These are phyloP conservation scores for Botrytis squamosa DNA, from an alignment of 2,329 filamentous ascomycete species.

Conservation along the genomic window DNA sequence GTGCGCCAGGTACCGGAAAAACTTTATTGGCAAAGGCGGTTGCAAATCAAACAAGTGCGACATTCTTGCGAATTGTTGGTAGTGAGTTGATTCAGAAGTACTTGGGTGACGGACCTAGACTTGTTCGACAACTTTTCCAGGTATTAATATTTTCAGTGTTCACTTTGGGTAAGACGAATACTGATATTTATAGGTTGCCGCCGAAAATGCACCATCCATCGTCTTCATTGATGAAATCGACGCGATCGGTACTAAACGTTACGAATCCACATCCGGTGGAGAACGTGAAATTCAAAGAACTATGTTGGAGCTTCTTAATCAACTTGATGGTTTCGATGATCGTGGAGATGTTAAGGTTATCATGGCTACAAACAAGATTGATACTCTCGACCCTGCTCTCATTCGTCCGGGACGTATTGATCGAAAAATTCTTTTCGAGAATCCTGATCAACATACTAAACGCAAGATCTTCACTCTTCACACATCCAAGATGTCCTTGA, in stretches of 20 bases:
- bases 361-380: constrained; percentile 99
- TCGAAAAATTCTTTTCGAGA: constrained; percentile 82
- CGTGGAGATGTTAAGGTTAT: constrained; percentile 98
- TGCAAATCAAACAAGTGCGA: constrained; percentile 97
- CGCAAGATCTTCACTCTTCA: constrained; percentile 98
- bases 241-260: constrained; percentile 97
- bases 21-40: constrained; percentile 95
- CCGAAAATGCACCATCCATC: constrained; percentile 93
- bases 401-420: constrained; percentile 98
- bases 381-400: constrained; percentile 90
- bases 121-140: constrained; percentile 95
- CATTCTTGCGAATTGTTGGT: constrained; percentile 94
- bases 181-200: constrained; percentile 65
- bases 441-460: constrained; percentile 78
- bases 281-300: constrained; percentile 97
- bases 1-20: constrained; percentile 95
- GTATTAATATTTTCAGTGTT: constrained; percentile 43
- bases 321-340: constrained; percentile 98
- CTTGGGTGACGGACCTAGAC: constrained; percentile 87
- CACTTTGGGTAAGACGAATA: not conserved
- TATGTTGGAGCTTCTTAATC: constrained; percentile 97
- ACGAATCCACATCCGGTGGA: constrained; percentile 94
- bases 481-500: constrained; percentile 97
- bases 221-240: constrained; percentile 99
- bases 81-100: constrained; percentile 99